Evolutionary conservation across 352 stramenopile species (phyloP).

Genomic region (Globisporangium recalcitrans): DNA sequence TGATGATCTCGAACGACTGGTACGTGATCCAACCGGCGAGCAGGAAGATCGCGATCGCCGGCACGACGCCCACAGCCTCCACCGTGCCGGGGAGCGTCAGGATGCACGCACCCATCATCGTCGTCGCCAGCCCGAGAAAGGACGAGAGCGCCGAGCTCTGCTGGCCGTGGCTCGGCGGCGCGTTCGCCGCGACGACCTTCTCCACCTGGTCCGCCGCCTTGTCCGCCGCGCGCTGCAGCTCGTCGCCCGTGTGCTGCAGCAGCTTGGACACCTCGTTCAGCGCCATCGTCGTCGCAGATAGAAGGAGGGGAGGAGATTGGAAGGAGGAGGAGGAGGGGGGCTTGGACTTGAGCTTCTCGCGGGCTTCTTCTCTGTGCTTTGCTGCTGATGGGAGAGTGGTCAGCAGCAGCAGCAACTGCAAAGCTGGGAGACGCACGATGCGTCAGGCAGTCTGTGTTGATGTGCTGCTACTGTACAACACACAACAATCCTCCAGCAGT

Average conservation of each 20-base stretch:
- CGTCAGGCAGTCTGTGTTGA: background rate
- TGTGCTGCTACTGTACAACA: too few species aligned
- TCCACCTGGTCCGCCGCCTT: background rate
- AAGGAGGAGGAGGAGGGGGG: too few species aligned
- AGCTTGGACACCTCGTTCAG: constrained; percentile 28
- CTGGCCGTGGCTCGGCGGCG: constrained; percentile 30
- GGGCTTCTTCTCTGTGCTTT: background rate
- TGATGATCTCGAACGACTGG: constrained; percentile 71
- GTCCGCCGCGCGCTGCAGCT: constrained; percentile 18
- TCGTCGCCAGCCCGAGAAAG: constrained; percentile 73
- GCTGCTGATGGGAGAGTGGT: background rate
- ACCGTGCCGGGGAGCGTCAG: constrained; percentile 66
- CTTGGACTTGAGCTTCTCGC: too few species aligned
- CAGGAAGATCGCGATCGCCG: constrained; percentile 46
- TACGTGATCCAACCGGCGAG: constrained; percentile 58
- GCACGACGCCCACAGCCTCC: constrained; percentile 49
- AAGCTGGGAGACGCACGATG: background rate
- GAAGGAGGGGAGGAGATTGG: background rate
- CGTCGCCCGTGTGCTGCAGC: constrained; percentile 24
- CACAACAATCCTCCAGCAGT: too few species aligned
- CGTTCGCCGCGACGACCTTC: constrained; percentile 5
- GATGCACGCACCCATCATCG: constrained; percentile 81
- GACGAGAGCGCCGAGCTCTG: constrained; percentile 63
- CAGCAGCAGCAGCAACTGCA: background rate
- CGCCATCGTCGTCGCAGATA: constrained; percentile 22